phyloP scores from a whole-genome alignment of 805 yeast species.

The Komagataella pseudopastoris region DNA sequence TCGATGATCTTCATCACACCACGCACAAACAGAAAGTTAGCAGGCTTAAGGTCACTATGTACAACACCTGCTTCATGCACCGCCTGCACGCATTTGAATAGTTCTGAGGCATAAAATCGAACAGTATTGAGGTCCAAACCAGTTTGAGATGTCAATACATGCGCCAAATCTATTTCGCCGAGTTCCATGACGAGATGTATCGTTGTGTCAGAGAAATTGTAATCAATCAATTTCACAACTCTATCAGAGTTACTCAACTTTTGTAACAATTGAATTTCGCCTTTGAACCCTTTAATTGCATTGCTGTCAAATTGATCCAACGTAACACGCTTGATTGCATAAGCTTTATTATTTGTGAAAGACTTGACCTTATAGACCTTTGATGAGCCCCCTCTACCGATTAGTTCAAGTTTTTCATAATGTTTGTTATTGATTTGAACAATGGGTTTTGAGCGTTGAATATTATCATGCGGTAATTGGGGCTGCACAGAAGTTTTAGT shows the following conservation, averaged over 20 bases:
- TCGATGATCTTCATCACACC: slow-evolving; percentile 84
- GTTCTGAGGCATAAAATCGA: slow-evolving; percentile 63
- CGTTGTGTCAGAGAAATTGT: slow-evolving; percentile 50
- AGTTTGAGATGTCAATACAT: slow-evolving; percentile 44
- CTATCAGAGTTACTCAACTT: slow-evolving; percentile 47
- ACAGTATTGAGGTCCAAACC: slow-evolving; percentile 65
- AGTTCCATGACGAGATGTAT: slow-evolving; percentile 82
- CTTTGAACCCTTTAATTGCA: slow-evolving; percentile 69
- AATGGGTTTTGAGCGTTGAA: slow-evolving; percentile 1
- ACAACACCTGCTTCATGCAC: slow-evolving; percentile 85
- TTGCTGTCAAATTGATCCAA: slow-evolving; percentile 72
- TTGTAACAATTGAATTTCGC: slow-evolving; percentile 69
- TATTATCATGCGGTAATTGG: not conserved
- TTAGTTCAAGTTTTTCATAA: slow-evolving; percentile 62
- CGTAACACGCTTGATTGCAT: slow-evolving; percentile 71
- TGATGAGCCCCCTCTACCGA: slow-evolving; percentile 90
- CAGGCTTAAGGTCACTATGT: slow-evolving; percentile 36
- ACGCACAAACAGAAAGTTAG: slow-evolving; percentile 64
- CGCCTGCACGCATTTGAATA: slow-evolving; percentile 69
- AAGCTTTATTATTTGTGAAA: slow-evolving; percentile 33
- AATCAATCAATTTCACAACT: slow-evolving; percentile 69
- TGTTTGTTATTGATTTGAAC: slow-evolving; percentile 38
- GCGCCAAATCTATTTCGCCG: slow-evolving; percentile 85
- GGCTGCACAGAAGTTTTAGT: not conserved
- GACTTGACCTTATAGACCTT: slow-evolving; percentile 73